phyloP scores from a whole-genome alignment of 768 basidiomycete species.

The Tulasnella sp. region DNA sequence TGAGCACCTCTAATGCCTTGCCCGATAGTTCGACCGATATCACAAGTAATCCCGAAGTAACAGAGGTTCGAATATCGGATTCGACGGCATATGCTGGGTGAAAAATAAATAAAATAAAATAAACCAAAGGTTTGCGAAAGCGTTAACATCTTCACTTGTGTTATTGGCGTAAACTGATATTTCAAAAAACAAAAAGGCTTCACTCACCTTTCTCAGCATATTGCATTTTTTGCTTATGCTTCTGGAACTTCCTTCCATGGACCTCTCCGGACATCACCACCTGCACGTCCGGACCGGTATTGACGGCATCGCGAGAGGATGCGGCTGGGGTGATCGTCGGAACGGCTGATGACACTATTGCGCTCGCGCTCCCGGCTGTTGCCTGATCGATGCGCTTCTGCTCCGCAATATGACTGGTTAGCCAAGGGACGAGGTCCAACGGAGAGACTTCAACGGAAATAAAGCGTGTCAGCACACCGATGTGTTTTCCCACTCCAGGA shows the following conservation, averaged over 20 bases:
- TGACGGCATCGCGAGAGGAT: neutral
- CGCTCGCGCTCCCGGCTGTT: neutral
- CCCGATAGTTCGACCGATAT: slow-evolving; percentile 14
- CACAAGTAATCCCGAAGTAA: slow-evolving; percentile 6
- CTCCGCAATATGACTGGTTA: slow-evolving; percentile 67
- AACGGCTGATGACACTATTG: neutral
- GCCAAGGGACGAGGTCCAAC: slow-evolving; percentile 61
- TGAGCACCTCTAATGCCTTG: slow-evolving; percentile 10
- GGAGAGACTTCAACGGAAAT: slow-evolving; percentile 26
- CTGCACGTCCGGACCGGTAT: slow-evolving; percentile 7
- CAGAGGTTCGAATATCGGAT: slow-evolving; percentile 1
- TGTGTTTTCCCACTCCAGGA: neutral
- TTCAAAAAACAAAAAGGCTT: neutral
- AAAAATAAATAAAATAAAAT: neutral
- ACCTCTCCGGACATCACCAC: slow-evolving; percentile 13
- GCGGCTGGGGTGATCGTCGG: neutral
- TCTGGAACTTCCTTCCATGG: slow-evolving; percentile 7
- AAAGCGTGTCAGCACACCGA: neutral
- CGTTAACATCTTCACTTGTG: neutral
- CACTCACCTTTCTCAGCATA: slow-evolving; percentile 15
- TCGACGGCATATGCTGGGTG: slow-evolving; percentile 14
- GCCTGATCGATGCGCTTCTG: slow-evolving; percentile 55
- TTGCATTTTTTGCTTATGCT: slow-evolving; percentile 15
- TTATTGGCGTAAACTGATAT: too few relatives aligned
- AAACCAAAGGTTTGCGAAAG: neutral